Conservation (phyloP, 2,329 filamentous ascomycete genomes). For the Fusarium brevicatenulatum region DNA sequence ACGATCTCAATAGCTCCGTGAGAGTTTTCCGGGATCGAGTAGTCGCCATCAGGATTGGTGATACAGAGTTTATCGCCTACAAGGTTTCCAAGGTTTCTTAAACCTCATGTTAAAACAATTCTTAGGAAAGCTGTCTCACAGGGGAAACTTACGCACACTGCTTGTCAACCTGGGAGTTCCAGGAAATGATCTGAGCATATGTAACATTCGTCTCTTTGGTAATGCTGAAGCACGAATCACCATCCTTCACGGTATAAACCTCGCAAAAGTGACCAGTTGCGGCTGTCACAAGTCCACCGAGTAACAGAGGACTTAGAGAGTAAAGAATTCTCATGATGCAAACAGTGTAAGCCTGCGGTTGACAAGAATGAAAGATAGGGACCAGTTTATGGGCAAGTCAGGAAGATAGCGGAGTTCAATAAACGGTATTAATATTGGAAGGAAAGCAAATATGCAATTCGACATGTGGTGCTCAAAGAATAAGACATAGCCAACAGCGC, state of each 20-base stretch:
- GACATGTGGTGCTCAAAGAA: not conserved
- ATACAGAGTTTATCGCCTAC: not conserved
- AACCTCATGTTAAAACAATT: not conserved
- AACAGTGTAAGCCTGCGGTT: not conserved
- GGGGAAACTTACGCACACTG: not conserved
- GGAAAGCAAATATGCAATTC: not conserved
- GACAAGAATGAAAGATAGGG: not conserved
- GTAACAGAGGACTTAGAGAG: not conserved
- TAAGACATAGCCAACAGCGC: not conserved
- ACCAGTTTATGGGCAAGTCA: not conserved
- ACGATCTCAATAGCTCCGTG: not conserved
- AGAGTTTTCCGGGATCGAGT: not conserved
- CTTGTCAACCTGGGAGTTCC: not conserved
- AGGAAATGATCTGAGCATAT: not conserved
- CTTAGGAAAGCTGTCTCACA: not conserved
- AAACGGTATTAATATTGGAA: not conserved
- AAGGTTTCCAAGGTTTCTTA: not conserved
- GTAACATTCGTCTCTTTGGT: not conserved
- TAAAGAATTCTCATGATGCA: not conserved
- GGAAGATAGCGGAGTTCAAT: not conserved
- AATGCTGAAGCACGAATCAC: not conserved
- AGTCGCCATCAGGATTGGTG: not conserved
- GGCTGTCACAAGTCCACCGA: not conserved
- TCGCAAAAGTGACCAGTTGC: not conserved
- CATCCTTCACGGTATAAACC: not conserved